phyloP scores from a whole-genome alignment of 257 asterid genomes.

The Penstemon newberryi region DNA sequence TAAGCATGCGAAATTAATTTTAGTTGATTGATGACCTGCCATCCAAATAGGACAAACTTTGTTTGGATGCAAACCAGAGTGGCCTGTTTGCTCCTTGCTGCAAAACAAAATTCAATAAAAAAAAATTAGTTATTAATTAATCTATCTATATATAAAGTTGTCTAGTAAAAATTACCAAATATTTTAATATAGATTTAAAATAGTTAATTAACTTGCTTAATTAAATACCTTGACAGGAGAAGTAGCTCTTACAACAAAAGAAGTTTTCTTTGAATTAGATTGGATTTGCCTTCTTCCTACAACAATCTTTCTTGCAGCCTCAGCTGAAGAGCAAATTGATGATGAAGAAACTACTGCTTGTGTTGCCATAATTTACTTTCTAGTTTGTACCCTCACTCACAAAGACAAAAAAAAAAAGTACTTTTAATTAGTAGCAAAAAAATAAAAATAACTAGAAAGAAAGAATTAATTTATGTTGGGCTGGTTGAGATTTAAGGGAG shows the following conservation, averaged over 20 bases:
- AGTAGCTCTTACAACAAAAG: conserved; percentile 69
- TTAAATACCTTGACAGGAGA: conserved; percentile 79
- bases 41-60: conserved; percentile 81
- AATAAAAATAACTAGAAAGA: too few relatives aligned
- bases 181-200: too few relatives aligned
- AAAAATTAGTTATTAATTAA: too few relatives aligned
- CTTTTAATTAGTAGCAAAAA: too few relatives aligned
- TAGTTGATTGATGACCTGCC: conserved; percentile 52
- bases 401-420: too few relatives aligned
- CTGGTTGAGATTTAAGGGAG: too few relatives aligned
- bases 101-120: conserved; percentile 13
- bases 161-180: too few relatives aligned
- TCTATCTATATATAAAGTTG: too few relatives aligned
- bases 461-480: too few relatives aligned
- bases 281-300: conserved; percentile 50
- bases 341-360: conserved; percentile 91
- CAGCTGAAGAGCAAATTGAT: conserved; percentile 80
- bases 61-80: conserved; percentile 88
- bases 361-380: conserved; percentile 60
- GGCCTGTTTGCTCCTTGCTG: conserved; percentile 87
- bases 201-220: not conserved
- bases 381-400: too few relatives aligned
- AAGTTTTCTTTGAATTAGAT: conserved; percentile 49
- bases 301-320: conserved; percentile 61
- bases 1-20: too few relatives aligned